Conservation (phyloP, 2,329 filamentous ascomycete species). For the Phyllosticta citribraziliensis region DNA sequence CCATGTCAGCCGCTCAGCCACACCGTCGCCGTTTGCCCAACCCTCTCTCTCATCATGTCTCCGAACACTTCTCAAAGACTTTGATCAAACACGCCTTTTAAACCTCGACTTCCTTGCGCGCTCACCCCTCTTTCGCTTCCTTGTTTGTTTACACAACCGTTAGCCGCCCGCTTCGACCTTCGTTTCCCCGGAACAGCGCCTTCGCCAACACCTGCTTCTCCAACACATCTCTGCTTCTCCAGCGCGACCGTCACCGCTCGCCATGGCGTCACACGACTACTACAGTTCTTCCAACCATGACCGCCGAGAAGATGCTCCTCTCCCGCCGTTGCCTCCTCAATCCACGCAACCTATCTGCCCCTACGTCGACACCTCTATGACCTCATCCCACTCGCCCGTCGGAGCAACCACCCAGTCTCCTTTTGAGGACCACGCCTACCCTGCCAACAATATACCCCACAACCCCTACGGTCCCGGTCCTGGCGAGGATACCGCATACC, state of each 20-base stretch:
- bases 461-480: constrained; percentile 47
- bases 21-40: not conserved
- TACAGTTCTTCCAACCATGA: constrained; percentile 43
- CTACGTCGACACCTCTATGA: constrained; percentile 23
- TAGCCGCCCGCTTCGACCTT: not conserved
- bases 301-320: constrained; percentile 33
- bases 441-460: constrained; percentile 36
- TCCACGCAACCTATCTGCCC: constrained; percentile 20
- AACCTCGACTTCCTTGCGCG: not conserved
- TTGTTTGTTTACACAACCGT: not conserved
- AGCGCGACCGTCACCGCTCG: constrained; percentile 3
- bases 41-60: not conserved
- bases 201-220: not conserved
- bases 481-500: constrained; percentile 49
- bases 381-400: constrained; percentile 12
- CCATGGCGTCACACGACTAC: constrained; percentile 49
- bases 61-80: not conserved
- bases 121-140: not conserved
- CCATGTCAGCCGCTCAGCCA: not conserved
- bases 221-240: not conserved
- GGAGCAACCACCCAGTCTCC: constrained; percentile 52
- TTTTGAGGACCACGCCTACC: constrained; percentile 60
- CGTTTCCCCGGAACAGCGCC: not conserved
- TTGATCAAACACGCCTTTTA: not conserved
- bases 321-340: constrained; percentile 24